A percentile compares a stretch with the other conserved stretches of the same genome.
Evolutionary conservation across 1,139 yeast genomes (phyloP).

Genomic region (Hanseniaspora uvarum): DNA sequence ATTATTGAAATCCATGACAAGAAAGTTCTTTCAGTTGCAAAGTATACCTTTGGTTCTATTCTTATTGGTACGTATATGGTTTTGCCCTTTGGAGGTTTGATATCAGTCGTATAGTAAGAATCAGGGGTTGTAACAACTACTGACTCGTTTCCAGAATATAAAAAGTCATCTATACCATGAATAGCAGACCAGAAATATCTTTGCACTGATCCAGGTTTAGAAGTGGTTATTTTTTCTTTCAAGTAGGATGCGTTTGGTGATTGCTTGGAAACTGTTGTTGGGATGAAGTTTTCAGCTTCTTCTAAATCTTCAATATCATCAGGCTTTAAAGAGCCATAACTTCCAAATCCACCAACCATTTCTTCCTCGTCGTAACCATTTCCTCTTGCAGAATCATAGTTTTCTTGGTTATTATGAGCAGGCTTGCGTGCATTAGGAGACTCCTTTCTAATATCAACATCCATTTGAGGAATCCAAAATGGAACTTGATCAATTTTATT

Average conservation of each 20-base stretch:
- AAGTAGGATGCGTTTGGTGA: conserved; percentile 25
- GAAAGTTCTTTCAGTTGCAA: conserved; percentile 74
- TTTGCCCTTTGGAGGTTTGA: conserved; percentile 68
- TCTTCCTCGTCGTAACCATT: conserved; percentile 36
- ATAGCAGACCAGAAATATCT: conserved; percentile 24
- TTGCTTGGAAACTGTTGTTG: conserved; percentile 7
- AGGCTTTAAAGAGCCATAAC: conserved; percentile 28
- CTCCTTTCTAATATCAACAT: conserved; percentile 86
- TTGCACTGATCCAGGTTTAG: not conserved
- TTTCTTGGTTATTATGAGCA: conserved; percentile 36
- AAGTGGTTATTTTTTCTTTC: conserved; percentile 22
- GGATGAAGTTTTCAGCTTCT: conserved; percentile 38
- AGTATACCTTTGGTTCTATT: conserved; percentile 76
- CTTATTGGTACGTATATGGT: conserved; percentile 66
- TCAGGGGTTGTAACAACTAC: conserved; percentile 59
- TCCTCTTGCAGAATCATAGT: conserved; percentile 31
- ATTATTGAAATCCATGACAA: conserved; percentile 70
- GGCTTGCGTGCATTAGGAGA: conserved; percentile 42
- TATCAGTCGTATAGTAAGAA: conserved; percentile 57
- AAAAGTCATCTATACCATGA: conserved; percentile 35
- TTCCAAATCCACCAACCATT: conserved; percentile 34
- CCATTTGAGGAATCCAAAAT: conserved; percentile 98
- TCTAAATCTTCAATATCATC: conserved; percentile 41
- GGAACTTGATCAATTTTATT: conserved; percentile 77
- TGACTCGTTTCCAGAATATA: conserved; percentile 58